Percentiles rank a stretch among this genome's conserved stretches.
These are phyloP conservation scores for Pythium utonaiense DNA, from an alignment of 352 stramenopile genomes.

Conservation along the genomic window DNA sequence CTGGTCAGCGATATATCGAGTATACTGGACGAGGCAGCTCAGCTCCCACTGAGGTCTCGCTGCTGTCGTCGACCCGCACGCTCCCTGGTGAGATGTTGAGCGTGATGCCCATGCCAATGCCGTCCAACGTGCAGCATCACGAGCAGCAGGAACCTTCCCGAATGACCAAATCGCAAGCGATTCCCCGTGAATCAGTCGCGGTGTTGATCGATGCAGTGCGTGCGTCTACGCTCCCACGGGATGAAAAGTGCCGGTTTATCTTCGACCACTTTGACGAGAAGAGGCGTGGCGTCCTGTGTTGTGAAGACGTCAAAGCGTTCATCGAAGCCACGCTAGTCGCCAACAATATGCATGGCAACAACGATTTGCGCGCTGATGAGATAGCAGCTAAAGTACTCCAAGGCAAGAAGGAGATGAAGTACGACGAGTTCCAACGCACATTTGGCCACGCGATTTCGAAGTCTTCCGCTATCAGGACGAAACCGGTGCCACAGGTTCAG, in stretches of 20 bases:
- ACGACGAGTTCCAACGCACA: slow-evolving; percentile 43
- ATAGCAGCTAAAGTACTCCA: slow-evolving; percentile 52
- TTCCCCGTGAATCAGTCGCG: slow-evolving; percentile 54
- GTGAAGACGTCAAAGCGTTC: slow-evolving; percentile 49
- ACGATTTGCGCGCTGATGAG: slow-evolving; percentile 42
- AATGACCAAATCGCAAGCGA: neutral
- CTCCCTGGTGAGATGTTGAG: slow-evolving; percentile 4
- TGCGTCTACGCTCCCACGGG: slow-evolving; percentile 37
- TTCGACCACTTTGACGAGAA: slow-evolving; percentile 68
- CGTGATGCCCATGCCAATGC: slow-evolving; percentile 6
- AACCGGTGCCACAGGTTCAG: neutral
- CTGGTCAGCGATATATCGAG: slow-evolving; percentile 6
- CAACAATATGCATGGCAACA: slow-evolving; percentile 54
- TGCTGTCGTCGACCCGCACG: slow-evolving; percentile 17
- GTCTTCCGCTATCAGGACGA: neutral
- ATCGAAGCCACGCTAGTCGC: slow-evolving; percentile 50
- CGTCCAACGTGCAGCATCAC: neutral
- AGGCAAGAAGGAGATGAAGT: slow-evolving; percentile 47
- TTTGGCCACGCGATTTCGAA: slow-evolving; percentile 33
- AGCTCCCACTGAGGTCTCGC: slow-evolving; percentile 6
- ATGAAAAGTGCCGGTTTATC: slow-evolving; percentile 58
- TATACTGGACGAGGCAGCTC: neutral
- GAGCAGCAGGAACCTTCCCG: slow-evolving; percentile 10
- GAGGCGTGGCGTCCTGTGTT: slow-evolving; percentile 37
- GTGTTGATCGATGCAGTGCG: slow-evolving; percentile 60